phyloP scores from a whole-genome alignment of 768 basidiomycete species.

The Phallus indusiatus region DNA sequence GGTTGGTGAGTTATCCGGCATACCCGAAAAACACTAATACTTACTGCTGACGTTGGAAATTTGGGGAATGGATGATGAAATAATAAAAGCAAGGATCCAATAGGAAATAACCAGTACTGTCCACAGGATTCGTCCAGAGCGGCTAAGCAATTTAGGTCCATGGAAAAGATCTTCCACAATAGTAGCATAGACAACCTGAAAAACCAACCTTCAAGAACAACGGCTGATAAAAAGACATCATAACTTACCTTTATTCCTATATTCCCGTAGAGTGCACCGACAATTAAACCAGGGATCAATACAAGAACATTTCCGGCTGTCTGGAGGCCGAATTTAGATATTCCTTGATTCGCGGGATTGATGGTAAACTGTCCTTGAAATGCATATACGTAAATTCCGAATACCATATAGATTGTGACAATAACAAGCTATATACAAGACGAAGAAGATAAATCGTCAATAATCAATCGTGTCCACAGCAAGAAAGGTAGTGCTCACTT shows the following conservation, averaged over 20 bases:
- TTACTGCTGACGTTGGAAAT: slow-evolving; percentile 40
- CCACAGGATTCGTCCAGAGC: slow-evolving; percentile 37
- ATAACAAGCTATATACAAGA: slow-evolving; percentile 31
- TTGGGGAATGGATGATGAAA: slow-evolving; percentile 53
- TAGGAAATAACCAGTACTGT: slow-evolving; percentile 27
- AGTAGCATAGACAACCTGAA: slow-evolving; percentile 42
- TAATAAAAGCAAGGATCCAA: slow-evolving; percentile 28
- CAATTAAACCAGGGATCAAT: slow-evolving; percentile 45
- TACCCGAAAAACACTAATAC: background rate
- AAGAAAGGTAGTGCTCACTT: background rate
- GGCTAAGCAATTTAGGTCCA: slow-evolving; percentile 40
- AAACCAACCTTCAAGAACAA: background rate
- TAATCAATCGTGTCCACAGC: background rate
- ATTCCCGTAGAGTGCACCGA: slow-evolving; percentile 55
- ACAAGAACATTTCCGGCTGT: slow-evolving; percentile 35
- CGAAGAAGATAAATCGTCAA: too few relatives aligned
- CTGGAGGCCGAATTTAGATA: slow-evolving; percentile 29
- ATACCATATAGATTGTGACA: slow-evolving; percentile 43
- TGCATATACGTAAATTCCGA: slow-evolving; percentile 34
- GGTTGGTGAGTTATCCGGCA: background rate
- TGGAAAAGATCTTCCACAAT: slow-evolving; percentile 40
- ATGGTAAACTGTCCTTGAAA: slow-evolving; percentile 57
- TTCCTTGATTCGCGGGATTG: slow-evolving; percentile 36
- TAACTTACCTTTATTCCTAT: slow-evolving; percentile 36
- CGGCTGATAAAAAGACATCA: background rate